Evolutionary conservation across 2,329 filamentous ascomycete genomes (phyloP).

Genomic region (Colletotrichum endophyticum): DNA sequence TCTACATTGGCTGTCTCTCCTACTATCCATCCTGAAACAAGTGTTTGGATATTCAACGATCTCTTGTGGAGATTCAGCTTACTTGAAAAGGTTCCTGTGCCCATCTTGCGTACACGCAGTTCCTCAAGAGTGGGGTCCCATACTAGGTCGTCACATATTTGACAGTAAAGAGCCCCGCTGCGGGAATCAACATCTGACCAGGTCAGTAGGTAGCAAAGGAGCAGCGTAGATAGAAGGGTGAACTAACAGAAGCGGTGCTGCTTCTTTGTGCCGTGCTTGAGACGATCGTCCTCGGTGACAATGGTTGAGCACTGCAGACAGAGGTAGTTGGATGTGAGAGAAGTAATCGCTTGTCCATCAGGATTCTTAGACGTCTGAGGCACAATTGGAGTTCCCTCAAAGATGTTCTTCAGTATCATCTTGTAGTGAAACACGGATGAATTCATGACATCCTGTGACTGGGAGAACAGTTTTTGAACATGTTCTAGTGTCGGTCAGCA

Average conservation of each 20-base stretch:
- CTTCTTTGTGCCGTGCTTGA: conserved; percentile 72
- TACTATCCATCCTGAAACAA: neutral
- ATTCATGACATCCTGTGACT: conserved; percentile 67
- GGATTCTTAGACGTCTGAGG: conserved; percentile 67
- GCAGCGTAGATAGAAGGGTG: neutral
- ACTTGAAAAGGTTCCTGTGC: conserved; percentile 70
- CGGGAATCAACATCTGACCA: conserved; percentile 75
- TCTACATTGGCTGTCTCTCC: neutral
- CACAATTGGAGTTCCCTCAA: conserved; percentile 69
- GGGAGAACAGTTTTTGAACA: conserved; percentile 69
- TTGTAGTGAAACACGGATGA: conserved; percentile 76
- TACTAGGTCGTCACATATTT: conserved; percentile 82
- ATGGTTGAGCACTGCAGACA: conserved; percentile 77
- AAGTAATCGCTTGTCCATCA: conserved; percentile 63
- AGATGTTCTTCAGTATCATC: conserved; percentile 71
- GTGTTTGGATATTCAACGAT: neutral
- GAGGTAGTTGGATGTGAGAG: conserved; percentile 71
- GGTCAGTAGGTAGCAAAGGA: conserved; percentile 27
- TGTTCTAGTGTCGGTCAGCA: conserved; percentile 60
- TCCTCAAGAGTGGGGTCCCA: conserved; percentile 84
- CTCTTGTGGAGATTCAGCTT: conserved; percentile 29
- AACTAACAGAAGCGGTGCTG: conserved; percentile 74
- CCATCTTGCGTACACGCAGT: conserved; percentile 72
- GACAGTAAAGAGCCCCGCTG: conserved; percentile 77
- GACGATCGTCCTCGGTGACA: conserved; percentile 67